These are phyloP conservation scores for Termitomyces sp. DNA, from an alignment of 768 basidiomycete species.

Conservation along the genomic window DNA sequence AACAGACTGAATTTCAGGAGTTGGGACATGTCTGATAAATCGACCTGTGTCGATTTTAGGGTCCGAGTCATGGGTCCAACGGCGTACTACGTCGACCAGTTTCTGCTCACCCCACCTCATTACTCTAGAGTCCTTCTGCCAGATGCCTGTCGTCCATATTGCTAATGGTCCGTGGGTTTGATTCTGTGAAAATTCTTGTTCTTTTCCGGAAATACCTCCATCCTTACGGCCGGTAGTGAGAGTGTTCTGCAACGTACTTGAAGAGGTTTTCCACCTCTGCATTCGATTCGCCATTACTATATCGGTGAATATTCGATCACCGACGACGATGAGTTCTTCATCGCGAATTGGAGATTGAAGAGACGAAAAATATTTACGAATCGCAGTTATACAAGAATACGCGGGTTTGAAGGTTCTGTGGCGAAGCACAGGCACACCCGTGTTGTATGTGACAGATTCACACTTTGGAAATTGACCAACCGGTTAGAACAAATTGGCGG, in stretches of 20 bases:
- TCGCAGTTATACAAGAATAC: constrained; percentile 64
- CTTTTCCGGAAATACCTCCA: constrained; percentile 19
- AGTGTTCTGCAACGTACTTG: constrained; percentile 6
- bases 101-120: constrained; percentile 57
- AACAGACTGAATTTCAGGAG: constrained; percentile 6
- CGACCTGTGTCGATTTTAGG: constrained; percentile 16
- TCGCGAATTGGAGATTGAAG: constrained; percentile 49
- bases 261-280: constrained; percentile 18
- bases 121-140: constrained; percentile 56
- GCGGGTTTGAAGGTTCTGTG: constrained; percentile 79
- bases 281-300: constrained; percentile 81
- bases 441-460: constrained; percentile 75
- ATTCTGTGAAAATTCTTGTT: constrained; percentile 14
- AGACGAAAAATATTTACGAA: constrained; percentile 70
- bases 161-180: constrained; percentile 46
- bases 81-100: constrained; percentile 40
- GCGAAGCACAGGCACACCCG: constrained; percentile 76
- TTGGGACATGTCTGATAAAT: constrained; percentile 25
- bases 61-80: constrained; percentile 27
- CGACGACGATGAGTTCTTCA: constrained; percentile 74
- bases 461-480: constrained; percentile 45
- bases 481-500: not conserved
- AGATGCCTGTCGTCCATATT: constrained; percentile 67
- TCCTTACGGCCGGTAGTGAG: constrained; percentile 21
- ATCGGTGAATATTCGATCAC: constrained; percentile 92